Base-by-base conservation (phyloP, 2,329 filamentous ascomycete species). In the Lecanoromycetidae sp. region DNA sequence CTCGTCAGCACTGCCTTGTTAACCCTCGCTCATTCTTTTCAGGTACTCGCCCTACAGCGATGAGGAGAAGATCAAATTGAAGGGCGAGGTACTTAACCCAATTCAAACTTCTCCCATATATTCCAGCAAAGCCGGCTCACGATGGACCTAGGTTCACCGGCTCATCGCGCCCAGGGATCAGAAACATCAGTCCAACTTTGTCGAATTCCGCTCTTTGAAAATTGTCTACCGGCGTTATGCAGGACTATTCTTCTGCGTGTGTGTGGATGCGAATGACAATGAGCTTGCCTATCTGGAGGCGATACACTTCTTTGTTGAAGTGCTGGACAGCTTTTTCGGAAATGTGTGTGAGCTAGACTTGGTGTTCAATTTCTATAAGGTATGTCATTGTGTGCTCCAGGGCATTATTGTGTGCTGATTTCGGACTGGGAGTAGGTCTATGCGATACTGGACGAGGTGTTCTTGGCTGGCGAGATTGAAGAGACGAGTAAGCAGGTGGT, bases 121-220 rank as follows among this genome's bases (percentile, higher is more conserved):
- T 15, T 15, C 13, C 30, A 46, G 20, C 27, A 17, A 36, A 48
- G 15, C 41, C 9, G 8, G 12, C 35, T 37, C 34, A 41, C 17
- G 23, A 50, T 40, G 39, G 15, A 51, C 48, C 40, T 58, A 87
- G 82, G 85, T 96, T 59, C 91, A 98, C 74, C 88, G 91, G 54
- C 87, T 98, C 57, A 90, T 98, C 52, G 91, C 91, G 0, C 91
- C 91, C 5, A 85, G 91, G 62, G 91, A 98, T 68, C 91, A 98
- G 64, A 98, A 98, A 65, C 94, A 98, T 73, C 91, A 98, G 66
- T 94, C 87, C 69, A 98, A 98, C 71, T 98, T 98, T 61, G 91
- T 98, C 74, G 91, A 98, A 58, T 81, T 81, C 57, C 66, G 69
- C 37, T 84, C 71, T 84, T 87, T 90, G 63, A 96, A 95, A 71